Evolutionary conservation across 2,329 filamentous ascomycete species (phyloP), one percentile per base, ranked within the genome.

Genomic region (Ascochyta rabiei): DNA sequence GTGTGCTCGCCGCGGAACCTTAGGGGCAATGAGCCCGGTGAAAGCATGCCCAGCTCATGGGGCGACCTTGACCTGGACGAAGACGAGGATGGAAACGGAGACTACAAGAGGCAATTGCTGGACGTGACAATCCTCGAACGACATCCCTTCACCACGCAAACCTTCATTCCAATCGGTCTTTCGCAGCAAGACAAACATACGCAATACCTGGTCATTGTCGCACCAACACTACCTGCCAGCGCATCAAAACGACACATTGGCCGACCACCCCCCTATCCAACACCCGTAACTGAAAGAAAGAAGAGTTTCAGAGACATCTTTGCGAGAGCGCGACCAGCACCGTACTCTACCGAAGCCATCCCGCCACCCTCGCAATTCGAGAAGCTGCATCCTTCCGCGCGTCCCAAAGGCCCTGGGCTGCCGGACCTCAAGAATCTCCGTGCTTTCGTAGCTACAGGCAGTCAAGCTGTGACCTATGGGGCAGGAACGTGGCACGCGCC

Each of bases 401-500:
- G 66, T 26, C 77, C 75, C 2, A 77, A 83, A 54, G 77, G 65
- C 46, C 81, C 70, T 64, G 88, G 88, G 0, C 73, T 91, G 16
- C 93, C 95, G 0, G 91, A 97, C 73, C 70, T 96, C 35, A 72
- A 74, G 19, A 81, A 84, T 8, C 66, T 96, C 34, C 83, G 81
- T 62, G 93, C 92, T 0, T 99, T 97, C 72, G 77, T 96, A 49
- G 93, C 90, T 1, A 84, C 82, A 44, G 87, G 86, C 2, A 82
- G 83, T 21, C 91, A 96, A 78, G 93, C 91, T 10, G 91, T 99
- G 13, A 97, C 92, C 2, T 99, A 98, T 74, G 91, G 85, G 1
- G 87, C 90, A 1, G 95, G 91, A 5, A 97, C 92, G 48, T 99
- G 88, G 93, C 95, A 99, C 79, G 92, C 93, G 57, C 95, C 95